Conservation (phyloP, 73 alveolate genomes). For the Tetrahymena elliotti region DNA sequence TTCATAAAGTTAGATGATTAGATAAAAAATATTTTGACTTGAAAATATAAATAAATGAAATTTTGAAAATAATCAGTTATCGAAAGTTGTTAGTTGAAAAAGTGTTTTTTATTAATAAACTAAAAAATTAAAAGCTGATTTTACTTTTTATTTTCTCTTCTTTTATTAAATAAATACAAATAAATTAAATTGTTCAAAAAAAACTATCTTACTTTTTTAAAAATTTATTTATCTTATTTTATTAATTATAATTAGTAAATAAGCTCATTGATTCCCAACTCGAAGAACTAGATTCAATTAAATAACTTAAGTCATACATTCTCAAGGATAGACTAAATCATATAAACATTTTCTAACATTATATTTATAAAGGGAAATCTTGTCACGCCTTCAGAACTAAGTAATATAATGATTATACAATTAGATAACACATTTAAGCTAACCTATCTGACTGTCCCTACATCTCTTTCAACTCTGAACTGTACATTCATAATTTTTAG, state of each 20-base stretch:
- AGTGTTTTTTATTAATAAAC: too few species aligned
- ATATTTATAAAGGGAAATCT: neutral
- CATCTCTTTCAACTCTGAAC: neutral
- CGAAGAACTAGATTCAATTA: neutral
- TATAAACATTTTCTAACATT: neutral
- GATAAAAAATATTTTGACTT: too few species aligned
- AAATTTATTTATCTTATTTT: neutral
- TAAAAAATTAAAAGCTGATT: too few species aligned
- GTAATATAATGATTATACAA: neutral
- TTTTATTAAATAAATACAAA: too few species aligned
- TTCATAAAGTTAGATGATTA: too few species aligned
- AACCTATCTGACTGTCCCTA: neutral
- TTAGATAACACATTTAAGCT: neutral
- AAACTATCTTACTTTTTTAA: too few species aligned
- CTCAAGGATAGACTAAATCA: neutral
- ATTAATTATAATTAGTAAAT: neutral
- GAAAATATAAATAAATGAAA: too few species aligned
- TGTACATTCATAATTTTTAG: neutral
- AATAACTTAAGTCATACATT: neutral
- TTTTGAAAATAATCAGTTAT: too few species aligned
- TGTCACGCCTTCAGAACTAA: neutral
- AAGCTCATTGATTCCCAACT: neutral
- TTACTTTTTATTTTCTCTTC: too few species aligned
- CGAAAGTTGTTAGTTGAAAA: too few species aligned
- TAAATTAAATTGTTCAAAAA: too few species aligned